These are phyloP conservation scores for Cinnamomum chago DNA, from an alignment of 164 flowering plant genomes.

Conservation along the genomic window DNA sequence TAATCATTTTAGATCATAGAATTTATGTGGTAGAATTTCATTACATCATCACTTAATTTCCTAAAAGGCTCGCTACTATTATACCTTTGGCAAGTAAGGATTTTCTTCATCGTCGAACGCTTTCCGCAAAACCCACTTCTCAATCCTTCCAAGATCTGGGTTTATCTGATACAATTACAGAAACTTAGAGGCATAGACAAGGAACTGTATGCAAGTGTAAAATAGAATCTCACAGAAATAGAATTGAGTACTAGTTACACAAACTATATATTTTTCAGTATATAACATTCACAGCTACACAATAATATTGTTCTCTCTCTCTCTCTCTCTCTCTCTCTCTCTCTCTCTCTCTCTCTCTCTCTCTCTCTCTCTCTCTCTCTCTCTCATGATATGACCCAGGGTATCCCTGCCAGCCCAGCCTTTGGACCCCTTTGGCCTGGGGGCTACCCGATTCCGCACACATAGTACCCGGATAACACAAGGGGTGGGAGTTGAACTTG, in stretches of 20 bases:
- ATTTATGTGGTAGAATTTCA: background rate
- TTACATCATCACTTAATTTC: background rate
- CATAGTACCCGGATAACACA: too few species aligned
- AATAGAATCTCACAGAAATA: background rate
- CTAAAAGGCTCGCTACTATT: background rate
- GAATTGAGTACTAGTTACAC: background rate
- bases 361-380: constrained; percentile 2
- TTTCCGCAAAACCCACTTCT: constrained; percentile 88
- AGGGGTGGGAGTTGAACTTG: too few species aligned
- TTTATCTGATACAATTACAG: constrained; percentile 44
- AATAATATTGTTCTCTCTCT: background rate
- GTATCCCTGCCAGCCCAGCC: too few species aligned
- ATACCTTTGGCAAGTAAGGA: constrained; percentile 93
- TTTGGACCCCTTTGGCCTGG: too few species aligned
- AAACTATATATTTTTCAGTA: too few species aligned
- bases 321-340: constrained; percentile 2
- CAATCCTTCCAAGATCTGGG: constrained; percentile 62
- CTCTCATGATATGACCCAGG: background rate
- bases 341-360: constrained; percentile 2
- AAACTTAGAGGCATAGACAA: background rate
- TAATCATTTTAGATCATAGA: background rate
- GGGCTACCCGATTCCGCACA: too few species aligned
- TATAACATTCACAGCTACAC: too few species aligned
- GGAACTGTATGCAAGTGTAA: background rate
- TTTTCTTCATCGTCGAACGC: constrained; percentile 88